Evolutionary conservation across 768 basidiomycete species (phyloP).

Genomic region (Russula abietina): DNA sequence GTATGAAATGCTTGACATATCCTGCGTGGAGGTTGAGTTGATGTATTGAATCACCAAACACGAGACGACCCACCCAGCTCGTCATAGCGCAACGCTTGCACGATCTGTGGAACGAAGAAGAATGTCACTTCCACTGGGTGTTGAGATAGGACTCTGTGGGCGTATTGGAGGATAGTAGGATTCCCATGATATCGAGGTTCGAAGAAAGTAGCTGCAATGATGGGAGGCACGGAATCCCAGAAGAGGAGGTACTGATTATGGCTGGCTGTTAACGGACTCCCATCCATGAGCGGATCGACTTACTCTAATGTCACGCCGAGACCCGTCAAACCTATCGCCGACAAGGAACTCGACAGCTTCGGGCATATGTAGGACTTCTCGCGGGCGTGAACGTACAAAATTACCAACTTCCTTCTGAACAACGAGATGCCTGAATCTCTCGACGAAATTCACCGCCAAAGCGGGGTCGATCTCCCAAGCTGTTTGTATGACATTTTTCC

Average conservation of each 20-base stretch:
- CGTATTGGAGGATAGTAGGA: constrained; percentile 88
- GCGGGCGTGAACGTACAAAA: constrained; percentile 66
- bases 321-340: constrained; percentile 59
- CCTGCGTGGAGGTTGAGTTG: constrained; percentile 40
- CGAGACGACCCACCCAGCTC: constrained; percentile 55
- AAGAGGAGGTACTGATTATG: constrained; percentile 67
- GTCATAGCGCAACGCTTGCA: constrained; percentile 91
- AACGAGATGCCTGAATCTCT: constrained; percentile 70
- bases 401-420: constrained; percentile 69
- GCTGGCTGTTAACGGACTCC: constrained; percentile 8
- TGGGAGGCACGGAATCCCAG: constrained; percentile 84
- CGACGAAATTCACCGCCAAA: constrained; percentile 75
- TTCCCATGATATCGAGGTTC: constrained; percentile 79
- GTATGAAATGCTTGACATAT: constrained; percentile 92
- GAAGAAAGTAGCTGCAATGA: constrained; percentile 77
- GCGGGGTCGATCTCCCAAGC: constrained; percentile 82
- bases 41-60: neutral
- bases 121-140: constrained; percentile 94
- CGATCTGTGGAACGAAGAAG: constrained; percentile 98
- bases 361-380: constrained; percentile 62
- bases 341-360: constrained; percentile 80
- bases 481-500: constrained; percentile 62
- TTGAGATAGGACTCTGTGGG: constrained; percentile 89
- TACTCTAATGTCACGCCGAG: constrained; percentile 73
- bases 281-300: constrained; percentile 13